Evolutionary conservation across 176 grass and related monocot genomes (phyloP).

Genomic region (Phoenix roebelenii): DNA sequence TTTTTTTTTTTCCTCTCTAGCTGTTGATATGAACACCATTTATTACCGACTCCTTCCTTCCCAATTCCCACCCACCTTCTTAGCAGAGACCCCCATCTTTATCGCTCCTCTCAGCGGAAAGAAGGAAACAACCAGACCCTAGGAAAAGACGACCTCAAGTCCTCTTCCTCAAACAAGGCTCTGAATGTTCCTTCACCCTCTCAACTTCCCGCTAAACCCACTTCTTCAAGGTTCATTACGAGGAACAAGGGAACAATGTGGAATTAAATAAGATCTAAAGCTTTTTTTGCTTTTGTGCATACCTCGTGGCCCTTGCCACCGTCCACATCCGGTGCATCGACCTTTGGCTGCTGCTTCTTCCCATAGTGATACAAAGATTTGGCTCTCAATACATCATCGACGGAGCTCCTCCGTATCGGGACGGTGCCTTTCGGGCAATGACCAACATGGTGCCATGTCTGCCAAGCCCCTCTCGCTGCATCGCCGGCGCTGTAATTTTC

Average conservation of each 20-base stretch:
- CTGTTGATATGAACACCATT: slow-evolving; percentile 1
- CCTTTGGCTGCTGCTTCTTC: slow-evolving; percentile 39
- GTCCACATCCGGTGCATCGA: slow-evolving; percentile 57
- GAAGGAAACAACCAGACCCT: too few species aligned
- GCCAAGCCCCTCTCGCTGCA: slow-evolving; percentile 33
- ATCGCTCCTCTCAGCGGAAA: not conserved
- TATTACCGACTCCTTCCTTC: not conserved
- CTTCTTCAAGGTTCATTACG: slow-evolving; percentile 8
- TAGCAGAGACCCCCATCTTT: slow-evolving; percentile 11
- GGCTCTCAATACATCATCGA: slow-evolving; percentile 59
- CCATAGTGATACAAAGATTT: slow-evolving; percentile 65
- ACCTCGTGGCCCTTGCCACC: slow-evolving; percentile 96
- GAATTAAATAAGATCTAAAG: not conserved
- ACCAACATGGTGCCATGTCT: slow-evolving; percentile 71
- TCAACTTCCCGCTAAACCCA: too few species aligned
- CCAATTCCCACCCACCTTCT: slow-evolving; percentile 5
- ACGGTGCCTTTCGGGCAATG: slow-evolving; percentile 69
- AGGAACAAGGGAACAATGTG: not conserved
- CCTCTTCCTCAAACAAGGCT: not conserved
- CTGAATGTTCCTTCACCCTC: slow-evolving; percentile 21
- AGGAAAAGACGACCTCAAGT: too few species aligned
- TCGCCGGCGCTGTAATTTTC: not conserved
- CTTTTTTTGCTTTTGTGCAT: not conserved
- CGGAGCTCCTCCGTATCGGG: slow-evolving; percentile 52
- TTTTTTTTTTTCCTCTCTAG: not conserved